These are phyloP conservation scores for Rubia yunnanensis DNA, from an alignment of 257 asterid genomes.

Conservation along the genomic window DNA sequence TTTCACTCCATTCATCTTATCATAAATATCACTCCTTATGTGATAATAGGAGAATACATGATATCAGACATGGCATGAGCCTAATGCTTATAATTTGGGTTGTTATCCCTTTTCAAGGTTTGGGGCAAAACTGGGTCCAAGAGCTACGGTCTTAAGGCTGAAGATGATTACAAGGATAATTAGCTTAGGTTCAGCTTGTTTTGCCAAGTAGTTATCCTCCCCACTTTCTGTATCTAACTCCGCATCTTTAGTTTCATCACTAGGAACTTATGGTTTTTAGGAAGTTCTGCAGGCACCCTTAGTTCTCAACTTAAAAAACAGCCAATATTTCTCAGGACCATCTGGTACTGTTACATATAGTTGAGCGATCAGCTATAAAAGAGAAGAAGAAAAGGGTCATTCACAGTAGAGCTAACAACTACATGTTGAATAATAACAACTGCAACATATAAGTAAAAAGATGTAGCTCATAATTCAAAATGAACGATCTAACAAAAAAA, in stretches of 20 bases:
- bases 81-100: not conserved
- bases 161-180: slow-evolving; percentile 68
- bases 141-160: slow-evolving; percentile 78
- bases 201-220: slow-evolving; percentile 43
- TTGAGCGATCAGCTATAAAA: too few species aligned
- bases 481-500: too few species aligned
- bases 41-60: too few species aligned
- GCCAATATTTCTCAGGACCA: slow-evolving; percentile 73
- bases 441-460: too few species aligned
- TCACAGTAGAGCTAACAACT: too few species aligned
- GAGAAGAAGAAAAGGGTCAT: too few species aligned
- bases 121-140: slow-evolving; percentile 79
- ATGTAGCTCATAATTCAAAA: too few species aligned
- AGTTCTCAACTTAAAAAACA: slow-evolving; percentile 51
- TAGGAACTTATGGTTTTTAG: slow-evolving; percentile 39
- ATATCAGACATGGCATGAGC: not conserved
- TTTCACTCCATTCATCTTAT: not conserved
- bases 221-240: not conserved
- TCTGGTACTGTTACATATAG: too few species aligned
- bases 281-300: slow-evolving; percentile 87
- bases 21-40: not conserved
- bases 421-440: too few species aligned
- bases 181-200: slow-evolving; percentile 72
- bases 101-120: slow-evolving; percentile 33
- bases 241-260: not conserved